phyloP scores from a whole-genome alignment of 805 yeast species.

The Pichia membranifaciens region DNA sequence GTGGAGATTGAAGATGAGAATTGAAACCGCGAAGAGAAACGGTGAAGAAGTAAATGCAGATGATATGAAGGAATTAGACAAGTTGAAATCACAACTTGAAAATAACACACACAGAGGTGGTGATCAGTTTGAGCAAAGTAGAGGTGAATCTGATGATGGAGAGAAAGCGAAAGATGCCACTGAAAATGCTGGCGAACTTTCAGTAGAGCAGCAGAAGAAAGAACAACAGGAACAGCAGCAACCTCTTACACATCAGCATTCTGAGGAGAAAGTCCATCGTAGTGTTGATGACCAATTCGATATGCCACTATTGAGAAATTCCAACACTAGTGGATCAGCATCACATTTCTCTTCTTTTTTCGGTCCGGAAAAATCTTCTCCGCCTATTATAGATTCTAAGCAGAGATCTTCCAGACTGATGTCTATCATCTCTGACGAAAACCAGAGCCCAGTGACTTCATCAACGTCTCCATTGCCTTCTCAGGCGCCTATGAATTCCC shows the following conservation, averaged over 20 bases:
- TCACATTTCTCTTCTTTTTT: slow-evolving; percentile 24
- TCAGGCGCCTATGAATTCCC: slow-evolving; percentile 10
- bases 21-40: slow-evolving; percentile 42
- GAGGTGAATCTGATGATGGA: background rate
- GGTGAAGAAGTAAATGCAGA: slow-evolving; percentile 34
- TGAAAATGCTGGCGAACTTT: background rate
- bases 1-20: slow-evolving; percentile 51
- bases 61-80: slow-evolving; percentile 18
- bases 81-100: slow-evolving; percentile 32
- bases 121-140: background rate
- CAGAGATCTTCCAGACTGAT: slow-evolving; percentile 18
- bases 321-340: slow-evolving; percentile 12
- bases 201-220: background rate
- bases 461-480: background rate
- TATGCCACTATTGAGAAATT: slow-evolving; percentile 1
- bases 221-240: background rate
- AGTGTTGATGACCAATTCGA: slow-evolving; percentile 14
- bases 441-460: background rate
- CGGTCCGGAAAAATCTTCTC: slow-evolving; percentile 28
- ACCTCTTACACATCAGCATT: too few species aligned
- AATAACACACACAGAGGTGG: background rate
- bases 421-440: slow-evolving; percentile 2
- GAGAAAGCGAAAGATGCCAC: too few species aligned
- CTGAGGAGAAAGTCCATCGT: background rate
- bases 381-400: background rate